phyloP scores from a whole-genome alignment of 768 basidiomycete species.

The Phylloporus arenicola region DNA sequence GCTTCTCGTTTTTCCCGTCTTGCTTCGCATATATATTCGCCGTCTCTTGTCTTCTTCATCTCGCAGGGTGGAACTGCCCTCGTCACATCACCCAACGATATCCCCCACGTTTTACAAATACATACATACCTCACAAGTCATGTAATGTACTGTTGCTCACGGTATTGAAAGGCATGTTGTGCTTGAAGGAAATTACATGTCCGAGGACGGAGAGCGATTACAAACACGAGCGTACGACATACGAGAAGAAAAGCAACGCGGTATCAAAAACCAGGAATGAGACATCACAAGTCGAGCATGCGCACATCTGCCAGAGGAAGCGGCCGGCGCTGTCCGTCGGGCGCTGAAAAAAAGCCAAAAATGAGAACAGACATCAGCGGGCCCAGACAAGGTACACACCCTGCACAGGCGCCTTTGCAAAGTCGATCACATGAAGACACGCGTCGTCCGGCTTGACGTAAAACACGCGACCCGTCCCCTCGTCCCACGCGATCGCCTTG shows the following conservation, averaged over 20 bases:
- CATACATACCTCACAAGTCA: conserved; percentile 20
- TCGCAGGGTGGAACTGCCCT: conserved; percentile 10
- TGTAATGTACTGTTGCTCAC: conserved; percentile 21
- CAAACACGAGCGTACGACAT: not conserved
- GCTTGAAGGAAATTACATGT: conserved; percentile 7
- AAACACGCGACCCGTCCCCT: conserved; percentile 55
- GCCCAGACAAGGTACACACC: conserved; percentile 18
- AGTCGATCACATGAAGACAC: conserved; percentile 45
- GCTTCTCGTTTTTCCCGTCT: conserved; percentile 3
- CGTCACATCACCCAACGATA: conserved; percentile 16
- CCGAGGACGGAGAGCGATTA: not conserved
- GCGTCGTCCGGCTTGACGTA: conserved; percentile 40
- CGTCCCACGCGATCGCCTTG: conserved; percentile 59
- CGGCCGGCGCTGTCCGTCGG: conserved; percentile 29
- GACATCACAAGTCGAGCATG: conserved; percentile 26
- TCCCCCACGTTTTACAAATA: conserved; percentile 8
- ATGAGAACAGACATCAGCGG: conserved; percentile 10
- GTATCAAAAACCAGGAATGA: not conserved
- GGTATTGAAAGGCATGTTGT: conserved; percentile 16
- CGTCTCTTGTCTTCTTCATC: not conserved
- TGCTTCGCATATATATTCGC: conserved; percentile 3
- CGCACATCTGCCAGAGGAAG: conserved; percentile 27
- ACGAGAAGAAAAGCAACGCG: not conserved
- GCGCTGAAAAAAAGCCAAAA: conserved; percentile 25
- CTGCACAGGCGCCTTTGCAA: conserved; percentile 34